Percentiles rank a stretch among this genome's conserved stretches.
phyloP scores from a whole-genome alignment of 2,329 filamentous ascomycete genomes.

The Venturia carpophila region DNA sequence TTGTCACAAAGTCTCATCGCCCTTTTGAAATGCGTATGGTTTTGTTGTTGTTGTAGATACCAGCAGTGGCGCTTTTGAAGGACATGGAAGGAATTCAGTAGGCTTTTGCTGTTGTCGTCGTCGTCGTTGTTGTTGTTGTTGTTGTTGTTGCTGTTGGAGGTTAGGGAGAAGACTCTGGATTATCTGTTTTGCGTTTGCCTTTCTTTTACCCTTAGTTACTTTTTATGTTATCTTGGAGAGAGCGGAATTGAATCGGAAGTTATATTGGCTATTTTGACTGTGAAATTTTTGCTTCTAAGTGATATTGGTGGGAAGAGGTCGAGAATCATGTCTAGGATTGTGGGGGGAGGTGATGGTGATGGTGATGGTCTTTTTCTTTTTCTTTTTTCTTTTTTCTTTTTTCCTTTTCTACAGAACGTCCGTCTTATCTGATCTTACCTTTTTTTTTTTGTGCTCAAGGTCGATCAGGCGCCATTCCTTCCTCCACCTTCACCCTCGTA shows the following conservation, averaged over 20 bases:
- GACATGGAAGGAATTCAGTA: background rate
- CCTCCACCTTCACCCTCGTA: too few relatives aligned
- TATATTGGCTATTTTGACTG: background rate
- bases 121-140: too few relatives aligned
- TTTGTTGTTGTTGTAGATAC: constrained; percentile 11
- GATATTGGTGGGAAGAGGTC: too few relatives aligned
- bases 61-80: constrained; percentile 6
- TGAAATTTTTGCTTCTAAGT: too few relatives aligned
- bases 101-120: background rate
- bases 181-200: background rate
- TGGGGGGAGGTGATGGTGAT: too few relatives aligned
- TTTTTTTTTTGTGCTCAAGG: too few relatives aligned
- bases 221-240: background rate
- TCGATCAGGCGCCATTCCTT: too few relatives aligned
- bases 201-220: background rate
- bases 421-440: too few relatives aligned
- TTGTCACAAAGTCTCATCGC: constrained; percentile 6
- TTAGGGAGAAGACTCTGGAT: background rate
- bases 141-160: background rate
- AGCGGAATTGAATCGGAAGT: constrained; percentile 4
- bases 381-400: too few relatives aligned
- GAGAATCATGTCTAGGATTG: too few relatives aligned
- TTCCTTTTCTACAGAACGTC: too few relatives aligned
- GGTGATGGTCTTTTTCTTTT: too few relatives aligned
- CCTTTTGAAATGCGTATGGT: background rate